A percentile compares a stretch with the other conserved stretches of the same genome.
phyloP scores from a whole-genome alignment of 2,329 filamentous ascomycete species.

The Neobulgaria alba region DNA sequence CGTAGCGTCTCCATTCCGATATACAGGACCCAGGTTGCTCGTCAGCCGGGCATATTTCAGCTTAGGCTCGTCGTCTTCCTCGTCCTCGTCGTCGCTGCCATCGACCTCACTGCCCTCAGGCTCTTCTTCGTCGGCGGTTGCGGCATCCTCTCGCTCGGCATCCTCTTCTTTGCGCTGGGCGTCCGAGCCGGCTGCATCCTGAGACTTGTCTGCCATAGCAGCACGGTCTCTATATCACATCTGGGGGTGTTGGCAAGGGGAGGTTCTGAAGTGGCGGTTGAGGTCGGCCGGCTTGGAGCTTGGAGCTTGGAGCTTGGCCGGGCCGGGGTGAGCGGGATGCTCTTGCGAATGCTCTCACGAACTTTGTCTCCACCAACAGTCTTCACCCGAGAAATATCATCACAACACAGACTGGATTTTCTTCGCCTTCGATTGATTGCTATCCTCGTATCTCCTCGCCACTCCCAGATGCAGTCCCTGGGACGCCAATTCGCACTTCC shows the following conservation, averaged over 20 bases:
- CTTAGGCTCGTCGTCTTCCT: constrained; percentile 85
- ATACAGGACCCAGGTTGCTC: constrained; percentile 67
- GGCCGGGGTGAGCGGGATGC: too few species aligned
- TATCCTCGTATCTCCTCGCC: too few species aligned
- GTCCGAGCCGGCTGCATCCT: constrained; percentile 21
- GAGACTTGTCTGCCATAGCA: constrained; percentile 27
- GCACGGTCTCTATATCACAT: constrained; percentile 25
- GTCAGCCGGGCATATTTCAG: constrained; percentile 90
- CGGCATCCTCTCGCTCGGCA: constrained; percentile 15
- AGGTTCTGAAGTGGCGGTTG: not conserved
- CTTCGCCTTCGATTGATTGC: too few species aligned
- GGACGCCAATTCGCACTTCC: constrained; percentile 13
- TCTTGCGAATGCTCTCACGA: too few species aligned
- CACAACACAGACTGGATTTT: too few species aligned
- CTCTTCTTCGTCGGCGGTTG: constrained; percentile 15
- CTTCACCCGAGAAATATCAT: constrained; percentile 2
- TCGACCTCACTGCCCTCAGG: constrained; percentile 32
- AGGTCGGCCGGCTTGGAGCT: constrained; percentile 19
- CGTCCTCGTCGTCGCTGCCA: constrained; percentile 56
- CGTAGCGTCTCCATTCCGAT: constrained; percentile 91
- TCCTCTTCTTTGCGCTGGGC: constrained; percentile 12
- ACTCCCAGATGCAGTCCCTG: constrained; percentile 24
- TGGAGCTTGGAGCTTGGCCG: constrained; percentile 17
- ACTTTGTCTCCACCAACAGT: too few species aligned
- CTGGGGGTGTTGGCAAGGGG: constrained; percentile 21